Conservation (phyloP, 1,284 basidiomycete genomes). For the Porogramme epimiltina region DNA sequence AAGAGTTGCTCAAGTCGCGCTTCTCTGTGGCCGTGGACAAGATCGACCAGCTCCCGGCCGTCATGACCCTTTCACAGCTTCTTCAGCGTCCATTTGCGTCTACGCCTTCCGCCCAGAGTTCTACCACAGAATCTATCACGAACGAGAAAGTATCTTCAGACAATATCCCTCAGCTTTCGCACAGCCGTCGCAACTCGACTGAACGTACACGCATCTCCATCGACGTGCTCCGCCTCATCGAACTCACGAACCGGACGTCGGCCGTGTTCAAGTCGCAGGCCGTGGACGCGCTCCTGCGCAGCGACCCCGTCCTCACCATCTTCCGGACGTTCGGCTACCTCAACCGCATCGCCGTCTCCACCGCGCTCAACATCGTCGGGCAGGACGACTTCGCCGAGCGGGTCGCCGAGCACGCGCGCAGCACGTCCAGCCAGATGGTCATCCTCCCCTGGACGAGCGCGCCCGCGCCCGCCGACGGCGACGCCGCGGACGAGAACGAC, state of each 20-base stretch:
- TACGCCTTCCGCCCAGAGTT: constrained; percentile 1
- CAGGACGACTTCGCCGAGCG: constrained; percentile 70
- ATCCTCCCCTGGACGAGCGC: constrained; percentile 77
- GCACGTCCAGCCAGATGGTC: constrained; percentile 70
- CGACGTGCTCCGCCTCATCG: constrained; percentile 84
- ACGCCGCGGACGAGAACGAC: background rate
- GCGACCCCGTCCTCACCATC: constrained; percentile 81
- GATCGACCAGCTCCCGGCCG: constrained; percentile 80
- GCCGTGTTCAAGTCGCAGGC: constrained; percentile 83
- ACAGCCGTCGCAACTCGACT: background rate
- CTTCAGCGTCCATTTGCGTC: constrained; percentile 40
- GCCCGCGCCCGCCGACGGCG: constrained; percentile 17
- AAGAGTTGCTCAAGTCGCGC: constrained; percentile 50
- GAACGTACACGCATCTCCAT: constrained; percentile 42
- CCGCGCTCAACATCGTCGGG: constrained; percentile 67
- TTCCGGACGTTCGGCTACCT: constrained; percentile 83
- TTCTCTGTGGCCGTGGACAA: constrained; percentile 85
- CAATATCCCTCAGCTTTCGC: constrained; percentile 2
- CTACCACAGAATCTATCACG: constrained; percentile 4
- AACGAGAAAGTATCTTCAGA: constrained; percentile 24
- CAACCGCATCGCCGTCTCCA: constrained; percentile 67
- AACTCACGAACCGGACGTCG: constrained; percentile 85
- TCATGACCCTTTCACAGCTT: constrained; percentile 67
- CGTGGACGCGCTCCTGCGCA: constrained; percentile 66
- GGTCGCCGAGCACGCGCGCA: constrained; percentile 66